Base-by-base conservation (phyloP, 129 eudicot species). In the Chrysanthemum lavandulifolium region DNA sequence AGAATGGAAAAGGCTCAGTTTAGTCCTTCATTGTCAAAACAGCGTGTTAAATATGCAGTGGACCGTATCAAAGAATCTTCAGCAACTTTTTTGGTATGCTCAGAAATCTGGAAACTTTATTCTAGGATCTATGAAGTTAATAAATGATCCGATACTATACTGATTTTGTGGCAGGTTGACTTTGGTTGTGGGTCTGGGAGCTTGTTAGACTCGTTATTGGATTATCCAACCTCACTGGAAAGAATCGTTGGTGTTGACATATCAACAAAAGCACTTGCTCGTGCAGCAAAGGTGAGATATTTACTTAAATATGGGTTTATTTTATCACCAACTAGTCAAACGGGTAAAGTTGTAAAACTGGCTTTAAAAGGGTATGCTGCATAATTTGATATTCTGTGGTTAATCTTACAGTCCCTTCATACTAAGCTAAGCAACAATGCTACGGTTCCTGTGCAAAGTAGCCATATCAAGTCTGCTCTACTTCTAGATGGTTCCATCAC, bases 171-270 rank as follows among this genome's bases (percentile, higher is more conserved):
- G 80, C 88, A 95, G 99, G 92, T 95, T 84, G 99, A 95, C 78
- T 95, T 95, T 36, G 99, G 99, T 50, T 95, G 97, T 83, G 99
- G 97, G 49, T 90, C 99, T 36, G 99, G 99, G 75, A 95, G 99
- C 70, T 85, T 95, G 74, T 68, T 95, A 87, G 99, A 95, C 67
- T 88, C 97, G 1, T 82, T 95, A 72, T 70, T 95, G 66, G 88
- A 78, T 27, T 88, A 80, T 77, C 83, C 89, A 18, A 95, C 94
- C 31, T 90, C 97, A 36, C 84, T 95, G 31, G 91, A 95, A 78
- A 84, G 82, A 78, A 78, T 95, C 56, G 82, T 80, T 75, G 99
- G 99, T 76, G 96, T 95, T 76, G 99, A 95, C 82, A 80, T 95
- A 74, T 95, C 99, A 61, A 67, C 50, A 53, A 88, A 83, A 78